Evolutionary conservation across 441 rosid genomes (phyloP).

Genomic region (Hura crepitans): DNA sequence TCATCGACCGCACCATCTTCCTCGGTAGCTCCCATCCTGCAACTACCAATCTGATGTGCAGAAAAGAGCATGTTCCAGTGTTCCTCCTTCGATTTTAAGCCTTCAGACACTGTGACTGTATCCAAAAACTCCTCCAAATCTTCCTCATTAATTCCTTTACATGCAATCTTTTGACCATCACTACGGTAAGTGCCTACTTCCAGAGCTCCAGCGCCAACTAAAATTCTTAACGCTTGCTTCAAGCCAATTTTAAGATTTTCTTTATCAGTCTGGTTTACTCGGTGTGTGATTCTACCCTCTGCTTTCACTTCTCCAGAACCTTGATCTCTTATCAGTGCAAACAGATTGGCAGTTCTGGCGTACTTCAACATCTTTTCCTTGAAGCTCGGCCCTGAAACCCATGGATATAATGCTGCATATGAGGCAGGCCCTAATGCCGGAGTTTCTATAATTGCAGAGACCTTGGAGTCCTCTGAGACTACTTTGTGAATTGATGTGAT

Average conservation of each 20-base stretch:
- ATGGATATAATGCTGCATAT: slow-evolving; percentile 47
- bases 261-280: slow-evolving; percentile 32
- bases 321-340: slow-evolving; percentile 46
- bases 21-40: slow-evolving; percentile 53
- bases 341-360: slow-evolving; percentile 46
- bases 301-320: slow-evolving; percentile 56
- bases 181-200: slow-evolving; percentile 69
- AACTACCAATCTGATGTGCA: slow-evolving; percentile 80
- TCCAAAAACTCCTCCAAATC: slow-evolving; percentile 59
- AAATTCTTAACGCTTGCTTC: slow-evolving; percentile 46
- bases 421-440: slow-evolving; percentile 55
- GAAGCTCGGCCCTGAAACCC: slow-evolving; percentile 57
- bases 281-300: slow-evolving; percentile 35
- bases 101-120: slow-evolving; percentile 37
- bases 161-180: slow-evolving; percentile 54
- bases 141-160: slow-evolving; percentile 37
- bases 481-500: slow-evolving; percentile 57
- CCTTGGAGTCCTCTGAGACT: slow-evolving; percentile 27
- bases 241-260: slow-evolving; percentile 49
- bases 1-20: slow-evolving; percentile 62
- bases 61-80: slow-evolving; percentile 42
- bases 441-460: slow-evolving; percentile 51
- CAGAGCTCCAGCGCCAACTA: slow-evolving; percentile 72
- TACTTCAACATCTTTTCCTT: slow-evolving; percentile 56
- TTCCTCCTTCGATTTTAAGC: slow-evolving; percentile 35